phyloP scores from a whole-genome alignment of 768 basidiomycete genomes.

The Filobasidium floriforme region DNA sequence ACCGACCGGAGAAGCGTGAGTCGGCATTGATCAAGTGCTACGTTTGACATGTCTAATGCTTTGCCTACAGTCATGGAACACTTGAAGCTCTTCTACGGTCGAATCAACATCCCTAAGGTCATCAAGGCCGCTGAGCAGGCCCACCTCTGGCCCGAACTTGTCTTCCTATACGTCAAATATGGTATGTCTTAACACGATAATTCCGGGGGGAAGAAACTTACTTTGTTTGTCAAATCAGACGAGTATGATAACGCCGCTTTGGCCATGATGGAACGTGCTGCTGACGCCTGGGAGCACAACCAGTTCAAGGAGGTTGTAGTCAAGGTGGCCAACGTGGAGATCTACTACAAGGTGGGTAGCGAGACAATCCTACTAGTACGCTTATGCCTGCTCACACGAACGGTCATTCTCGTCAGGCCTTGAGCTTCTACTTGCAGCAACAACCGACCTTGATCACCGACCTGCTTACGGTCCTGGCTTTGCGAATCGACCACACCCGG shows the following conservation, averaged over 20 bases:
- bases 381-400: not conserved
- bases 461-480: slow-evolving; percentile 80
- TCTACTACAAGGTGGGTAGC: slow-evolving; percentile 70
- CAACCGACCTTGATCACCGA: slow-evolving; percentile 91
- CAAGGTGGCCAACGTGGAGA: slow-evolving; percentile 94
- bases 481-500: slow-evolving; percentile 88
- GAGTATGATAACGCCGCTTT: slow-evolving; percentile 83
- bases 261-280: slow-evolving; percentile 96
- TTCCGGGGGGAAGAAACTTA: not conserved
- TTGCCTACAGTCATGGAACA: slow-evolving; percentile 81
- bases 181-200: slow-evolving; percentile 59
- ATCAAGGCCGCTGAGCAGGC: slow-evolving; percentile 93
- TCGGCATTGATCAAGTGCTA: slow-evolving; percentile 18
- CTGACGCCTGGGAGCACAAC: slow-evolving; percentile 99
- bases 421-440: slow-evolving; percentile 88
- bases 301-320: slow-evolving; percentile 99
- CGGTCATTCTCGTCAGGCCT: slow-evolving; percentile 46
- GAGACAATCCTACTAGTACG: not conserved
- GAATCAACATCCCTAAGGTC: slow-evolving; percentile 99
- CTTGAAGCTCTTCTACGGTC: slow-evolving; percentile 75
- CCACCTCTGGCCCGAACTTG: slow-evolving; percentile 95
- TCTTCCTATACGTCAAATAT: slow-evolving; percentile 97
- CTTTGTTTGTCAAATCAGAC: slow-evolving; percentile 26
- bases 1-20: slow-evolving; percentile 82
- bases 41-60: slow-evolving; percentile 21